These are phyloP conservation scores for Gossypium trilobum DNA, from an alignment of 441 rosid species.

Conservation along the genomic window DNA sequence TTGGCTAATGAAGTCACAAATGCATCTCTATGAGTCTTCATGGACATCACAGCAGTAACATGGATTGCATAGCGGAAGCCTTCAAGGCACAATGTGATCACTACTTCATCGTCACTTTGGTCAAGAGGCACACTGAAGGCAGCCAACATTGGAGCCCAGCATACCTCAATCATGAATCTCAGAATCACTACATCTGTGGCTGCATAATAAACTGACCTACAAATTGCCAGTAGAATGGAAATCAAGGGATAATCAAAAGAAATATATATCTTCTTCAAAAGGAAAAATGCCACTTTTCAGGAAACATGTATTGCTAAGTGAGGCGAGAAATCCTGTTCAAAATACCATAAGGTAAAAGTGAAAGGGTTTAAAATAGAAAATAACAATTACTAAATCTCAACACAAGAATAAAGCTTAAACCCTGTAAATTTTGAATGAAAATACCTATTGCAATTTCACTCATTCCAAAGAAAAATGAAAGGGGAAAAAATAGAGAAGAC, in stretches of 20 bases:
- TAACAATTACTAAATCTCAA: background rate
- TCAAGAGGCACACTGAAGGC: constrained; percentile 98
- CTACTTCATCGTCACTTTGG: constrained; percentile 85
- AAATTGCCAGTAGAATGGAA: constrained; percentile 27
- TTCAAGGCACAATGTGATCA: constrained; percentile 71
- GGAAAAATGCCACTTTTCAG: background rate
- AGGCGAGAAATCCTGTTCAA: background rate
- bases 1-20: constrained; percentile 97
- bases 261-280: background rate
- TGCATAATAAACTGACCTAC: constrained; percentile 94
- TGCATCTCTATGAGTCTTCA: constrained; percentile 99
- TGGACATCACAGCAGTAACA: constrained; percentile 91
- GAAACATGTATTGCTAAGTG: background rate
- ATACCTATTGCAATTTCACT: background rate
- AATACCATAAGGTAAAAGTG: background rate
- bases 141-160: constrained; percentile 99
- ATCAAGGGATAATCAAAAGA: constrained; percentile 16
- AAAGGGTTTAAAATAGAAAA: background rate
- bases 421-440: background rate
- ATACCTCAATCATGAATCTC: constrained; percentile 94
- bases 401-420: constrained; percentile 2
- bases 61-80: constrained; percentile 91
- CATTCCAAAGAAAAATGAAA: background rate
- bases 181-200: constrained; percentile 92
- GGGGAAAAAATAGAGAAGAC: background rate